Base-by-base conservation (phyloP, 2,329 filamentous ascomycete species). In the Elsinoe perseae region DNA sequence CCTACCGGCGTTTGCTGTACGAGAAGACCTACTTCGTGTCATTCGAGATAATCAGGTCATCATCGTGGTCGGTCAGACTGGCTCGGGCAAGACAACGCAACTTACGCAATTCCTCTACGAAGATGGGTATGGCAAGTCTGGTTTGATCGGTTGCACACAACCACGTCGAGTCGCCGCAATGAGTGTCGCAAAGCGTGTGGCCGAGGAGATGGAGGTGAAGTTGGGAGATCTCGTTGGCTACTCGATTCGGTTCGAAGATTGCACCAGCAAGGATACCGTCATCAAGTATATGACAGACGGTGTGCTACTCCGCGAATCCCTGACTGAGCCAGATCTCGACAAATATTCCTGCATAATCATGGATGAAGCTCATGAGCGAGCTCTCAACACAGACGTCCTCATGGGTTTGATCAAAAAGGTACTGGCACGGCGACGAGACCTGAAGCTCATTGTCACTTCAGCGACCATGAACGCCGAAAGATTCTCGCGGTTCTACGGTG, bases 261-360 rank as follows among this genome's bases (percentile, higher is more conserved):
- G 91, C 70, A 98, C 93, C 1, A 95, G 89, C 75, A 89, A 90
- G 63, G 87, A 97, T 57, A 98, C 93, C 0, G 79, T 85, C 58
- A 97, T 98, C 74, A 98, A 98, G 72, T 98, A 98, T 71, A 96
- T 98, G 91, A 98, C 93, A 0, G 95, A 98, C 66, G 93, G 93
- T 75, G 89, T 98, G 20, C 75, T 98, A 43, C 80, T 98, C 28
- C 82, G 93, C 73, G 95, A 98, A 67, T 96, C 90, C 4, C 78
- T 98, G 9, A 91, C 90, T 58, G 92, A 97, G 70, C 83, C 86
- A 5, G 92, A 98, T 69, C 77, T 98, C 44, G 93, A 97, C 70
- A 88, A 89, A 61, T 98, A 98, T 69, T 95, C 92, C 12, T 96
- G 91, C 69, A 90, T 98, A 65, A 98, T 98, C 71, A 98, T 98